phyloP scores from a whole-genome alignment of 768 basidiomycete genomes.

The Phanerochaete carnosa region DNA sequence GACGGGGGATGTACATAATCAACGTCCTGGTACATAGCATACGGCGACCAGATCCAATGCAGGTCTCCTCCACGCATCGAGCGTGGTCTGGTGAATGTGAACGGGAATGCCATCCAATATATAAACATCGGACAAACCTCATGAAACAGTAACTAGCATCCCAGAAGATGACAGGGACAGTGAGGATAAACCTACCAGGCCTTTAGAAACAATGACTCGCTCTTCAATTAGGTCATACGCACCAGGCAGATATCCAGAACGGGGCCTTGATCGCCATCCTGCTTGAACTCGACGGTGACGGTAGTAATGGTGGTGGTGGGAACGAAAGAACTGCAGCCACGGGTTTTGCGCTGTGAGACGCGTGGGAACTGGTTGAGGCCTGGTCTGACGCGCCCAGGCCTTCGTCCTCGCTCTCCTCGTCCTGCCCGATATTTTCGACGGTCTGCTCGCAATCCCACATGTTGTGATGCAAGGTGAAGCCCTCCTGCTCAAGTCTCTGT shows the following conservation, averaged over 20 bases:
- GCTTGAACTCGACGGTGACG: not conserved
- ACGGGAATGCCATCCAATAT: not conserved
- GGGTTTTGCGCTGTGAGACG: not conserved
- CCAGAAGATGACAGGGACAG: slow-evolving; percentile 67
- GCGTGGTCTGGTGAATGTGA: slow-evolving; percentile 53
- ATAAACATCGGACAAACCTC: slow-evolving; percentile 44
- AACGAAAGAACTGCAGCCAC: not conserved
- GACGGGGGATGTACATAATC: slow-evolving; percentile 31
- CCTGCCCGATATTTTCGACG: not conserved
- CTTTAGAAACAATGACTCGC: not conserved
- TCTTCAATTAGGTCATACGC: not conserved
- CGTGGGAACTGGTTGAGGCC: slow-evolving; percentile 1
- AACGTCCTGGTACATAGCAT: slow-evolving; percentile 72
- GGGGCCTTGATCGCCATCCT: slow-evolving; percentile 11
- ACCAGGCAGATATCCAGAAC: slow-evolving; percentile 15
- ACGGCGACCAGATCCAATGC: slow-evolving; percentile 91
- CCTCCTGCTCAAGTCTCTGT: not conserved
- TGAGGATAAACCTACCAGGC: slow-evolving; percentile 54
- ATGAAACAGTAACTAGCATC: slow-evolving; percentile 80
- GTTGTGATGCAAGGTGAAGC: not conserved
- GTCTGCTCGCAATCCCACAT: not conserved
- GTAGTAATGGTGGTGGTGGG: slow-evolving; percentile 9
- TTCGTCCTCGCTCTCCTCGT: slow-evolving; percentile 4
- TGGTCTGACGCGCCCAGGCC: slow-evolving; percentile 1
- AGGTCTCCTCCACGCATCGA: slow-evolving; percentile 87